Percentiles rank a stretch among this genome's conserved stretches.
phyloP scores from a whole-genome alignment of 768 basidiomycete genomes.

The Dictyophora rubrovolvata region DNA sequence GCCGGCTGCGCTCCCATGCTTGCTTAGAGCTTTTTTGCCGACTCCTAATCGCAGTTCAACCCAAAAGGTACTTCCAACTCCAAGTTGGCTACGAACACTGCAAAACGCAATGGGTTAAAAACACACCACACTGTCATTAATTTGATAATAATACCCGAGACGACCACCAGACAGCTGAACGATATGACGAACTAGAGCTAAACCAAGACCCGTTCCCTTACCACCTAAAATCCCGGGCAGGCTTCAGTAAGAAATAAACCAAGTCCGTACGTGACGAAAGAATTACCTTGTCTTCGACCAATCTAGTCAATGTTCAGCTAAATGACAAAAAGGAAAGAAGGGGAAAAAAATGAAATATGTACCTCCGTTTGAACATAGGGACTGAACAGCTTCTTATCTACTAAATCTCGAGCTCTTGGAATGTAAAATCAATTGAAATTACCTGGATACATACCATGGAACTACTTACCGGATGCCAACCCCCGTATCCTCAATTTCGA shows the following conservation, averaged over 20 bases:
- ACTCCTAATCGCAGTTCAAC: slow-evolving; percentile 71
- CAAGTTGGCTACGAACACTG: slow-evolving; percentile 25
- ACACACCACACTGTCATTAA: slow-evolving; percentile 1
- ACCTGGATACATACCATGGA: background rate
- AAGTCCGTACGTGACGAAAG: background rate
- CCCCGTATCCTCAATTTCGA: slow-evolving; percentile 70
- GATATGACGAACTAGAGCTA: slow-evolving; percentile 71
- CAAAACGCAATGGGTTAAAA: background rate
- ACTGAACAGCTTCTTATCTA: slow-evolving; percentile 52
- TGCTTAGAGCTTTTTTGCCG: slow-evolving; percentile 36
- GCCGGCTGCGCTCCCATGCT: background rate
- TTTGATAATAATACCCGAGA: slow-evolving; percentile 33
- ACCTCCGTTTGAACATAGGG: slow-evolving; percentile 11
- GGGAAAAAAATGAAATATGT: background rate
- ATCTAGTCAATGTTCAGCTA: slow-evolving; percentile 51
- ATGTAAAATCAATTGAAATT: slow-evolving; percentile 24
- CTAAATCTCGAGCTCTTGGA: slow-evolving; percentile 38
- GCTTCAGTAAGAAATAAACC: background rate
- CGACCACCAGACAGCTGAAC: slow-evolving; percentile 67
- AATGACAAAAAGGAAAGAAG: background rate
- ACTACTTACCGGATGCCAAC: background rate
- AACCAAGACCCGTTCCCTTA: slow-evolving; percentile 58
- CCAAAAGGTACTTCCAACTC: slow-evolving; percentile 81
- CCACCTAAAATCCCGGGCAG: slow-evolving; percentile 25
- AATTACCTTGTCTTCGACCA: slow-evolving; percentile 49